Evolutionary conservation across 2,329 filamentous ascomycete genomes (phyloP).

Genomic region (Scedosporium apiospermum): DNA sequence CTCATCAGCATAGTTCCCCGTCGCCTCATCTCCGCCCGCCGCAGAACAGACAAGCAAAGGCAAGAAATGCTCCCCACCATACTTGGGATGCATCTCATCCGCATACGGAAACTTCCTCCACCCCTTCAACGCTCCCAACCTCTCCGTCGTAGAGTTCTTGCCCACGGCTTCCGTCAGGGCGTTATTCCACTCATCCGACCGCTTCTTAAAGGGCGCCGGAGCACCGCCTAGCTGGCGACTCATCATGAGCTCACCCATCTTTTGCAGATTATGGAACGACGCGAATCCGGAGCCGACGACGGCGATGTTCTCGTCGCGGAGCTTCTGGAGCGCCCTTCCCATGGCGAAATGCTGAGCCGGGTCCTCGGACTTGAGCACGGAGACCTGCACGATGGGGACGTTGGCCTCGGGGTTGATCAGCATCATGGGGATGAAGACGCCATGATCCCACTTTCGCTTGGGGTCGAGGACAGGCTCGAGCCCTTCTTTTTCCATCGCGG

Average conservation of each 20-base stretch:
- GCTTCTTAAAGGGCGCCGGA: conserved; percentile 14
- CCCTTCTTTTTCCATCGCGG: conserved; percentile 35
- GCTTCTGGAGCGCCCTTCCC: conserved; percentile 38
- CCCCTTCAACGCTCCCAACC: conserved; percentile 28
- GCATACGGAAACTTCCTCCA: conserved; percentile 40
- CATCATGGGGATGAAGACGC: conserved; percentile 48
- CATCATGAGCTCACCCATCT: conserved; percentile 29
- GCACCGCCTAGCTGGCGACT: conserved; percentile 11
- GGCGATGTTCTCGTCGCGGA: conserved; percentile 45
- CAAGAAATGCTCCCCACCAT: conserved; percentile 49
- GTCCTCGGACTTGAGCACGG: conserved; percentile 42
- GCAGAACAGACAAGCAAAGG: conserved; percentile 48
- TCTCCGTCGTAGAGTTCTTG: conserved; percentile 21
- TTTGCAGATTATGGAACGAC: conserved; percentile 43
- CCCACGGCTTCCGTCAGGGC: conserved; percentile 31
- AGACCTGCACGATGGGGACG: conserved; percentile 47
- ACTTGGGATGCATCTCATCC: conserved; percentile 43
- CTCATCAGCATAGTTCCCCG: conserved; percentile 36
- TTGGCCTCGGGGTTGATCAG: conserved; percentile 42
- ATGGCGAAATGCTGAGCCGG: conserved; percentile 38
- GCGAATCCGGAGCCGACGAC: conserved; percentile 52
- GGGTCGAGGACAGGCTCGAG: conserved; percentile 28
- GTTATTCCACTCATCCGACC: conserved; percentile 33
- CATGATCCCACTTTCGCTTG: conserved; percentile 46
- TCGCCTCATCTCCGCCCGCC: conserved; percentile 34